Evolutionary conservation across 805 yeast genomes (phyloP), one percentile per base, ranked within the genome.

Genomic region (Saccharomycopsis sp.): DNA sequence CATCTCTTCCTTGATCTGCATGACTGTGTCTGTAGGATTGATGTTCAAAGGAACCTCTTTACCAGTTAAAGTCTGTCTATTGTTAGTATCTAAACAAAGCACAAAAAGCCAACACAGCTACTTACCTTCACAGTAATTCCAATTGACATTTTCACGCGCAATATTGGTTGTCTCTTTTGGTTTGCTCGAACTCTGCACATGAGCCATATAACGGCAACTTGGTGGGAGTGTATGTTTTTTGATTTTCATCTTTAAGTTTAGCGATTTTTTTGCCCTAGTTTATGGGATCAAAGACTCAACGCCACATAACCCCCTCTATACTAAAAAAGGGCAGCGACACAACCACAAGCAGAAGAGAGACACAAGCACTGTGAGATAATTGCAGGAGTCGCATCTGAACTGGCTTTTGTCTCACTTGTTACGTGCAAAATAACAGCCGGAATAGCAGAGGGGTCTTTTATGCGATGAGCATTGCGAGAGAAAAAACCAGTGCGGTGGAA

Each of bases 1-100:
- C 75, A 92, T 82, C 68, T 87, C 81, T 69, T 92, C 97, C 72
- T 92, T 92, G 72, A 92, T 83, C 53, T 86, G 81, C 61, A 82
- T 79, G 59, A 89, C 78, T 62, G 69, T 69, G 58, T 71, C 76
- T 2, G 63, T 61, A 18, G 68, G 67, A 12, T 68, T 69, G 16
- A 73, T 66, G 50, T 69, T 71, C 5, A 71, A 66, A 2, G 68
- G 61, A 24, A 72, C 70, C 57, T 76, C 80, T 64, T 67, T 70
- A 2, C 68, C 70, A 1, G 73, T 69, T 51, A 69, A 57, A 18
- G 68, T 66, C 66, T 67, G 21, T 29, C n/a, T n/a, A n/a, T n/a
- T n/a, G n/a, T n/a, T n/a, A n/a, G n/a, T n/a, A n/a, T n/a, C n/a
- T n/a, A n/a, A n/a, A n/a, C n/a, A n/a, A 29, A 7, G 12, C 37